phyloP scores from a whole-genome alignment of 2,329 filamentous ascomycete species.

The Ophiocordyceps camponoti-rufipedis region DNA sequence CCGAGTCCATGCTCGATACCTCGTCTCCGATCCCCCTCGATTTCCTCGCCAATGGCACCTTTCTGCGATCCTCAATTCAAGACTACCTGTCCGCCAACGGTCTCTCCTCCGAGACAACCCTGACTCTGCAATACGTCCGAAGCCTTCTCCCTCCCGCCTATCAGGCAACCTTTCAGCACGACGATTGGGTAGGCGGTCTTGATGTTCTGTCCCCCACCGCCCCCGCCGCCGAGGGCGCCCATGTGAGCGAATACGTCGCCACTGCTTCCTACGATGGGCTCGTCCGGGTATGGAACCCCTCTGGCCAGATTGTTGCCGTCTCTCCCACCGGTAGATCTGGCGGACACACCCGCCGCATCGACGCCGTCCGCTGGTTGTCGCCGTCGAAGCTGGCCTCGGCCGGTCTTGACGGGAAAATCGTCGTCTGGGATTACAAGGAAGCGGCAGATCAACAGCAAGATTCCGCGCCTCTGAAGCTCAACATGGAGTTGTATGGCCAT shows the following conservation, averaged over 20 bases:
- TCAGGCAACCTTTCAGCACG: slow-evolving; percentile 85
- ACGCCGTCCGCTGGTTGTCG: slow-evolving; percentile 69
- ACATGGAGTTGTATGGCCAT: slow-evolving; percentile 73
- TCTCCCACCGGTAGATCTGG: slow-evolving; percentile 48
- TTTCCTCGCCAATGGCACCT: slow-evolving; percentile 88
- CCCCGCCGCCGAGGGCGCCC: slow-evolving; percentile 22
- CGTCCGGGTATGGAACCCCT: slow-evolving; percentile 75
- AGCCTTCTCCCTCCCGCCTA: slow-evolving; percentile 79
- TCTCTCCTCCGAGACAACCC: slow-evolving; percentile 70
- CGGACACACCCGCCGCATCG: slow-evolving; percentile 61
- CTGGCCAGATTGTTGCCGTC: slow-evolving; percentile 66
- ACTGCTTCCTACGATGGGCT: slow-evolving; percentile 89
- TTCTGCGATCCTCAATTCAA: slow-evolving; percentile 74
- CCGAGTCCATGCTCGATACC: slow-evolving; percentile 51
- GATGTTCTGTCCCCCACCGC: slow-evolving; percentile 61
- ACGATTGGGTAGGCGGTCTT: slow-evolving; percentile 87
- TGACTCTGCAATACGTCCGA: slow-evolving; percentile 84
- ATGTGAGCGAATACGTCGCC: slow-evolving; percentile 41
- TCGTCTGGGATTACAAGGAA: slow-evolving; percentile 79
- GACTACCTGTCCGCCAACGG: slow-evolving; percentile 77
- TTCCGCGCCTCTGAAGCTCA: slow-evolving; percentile 46
- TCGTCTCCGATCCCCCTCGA: slow-evolving; percentile 61
- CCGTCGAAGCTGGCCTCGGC: slow-evolving; percentile 64
- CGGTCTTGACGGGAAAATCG: slow-evolving; percentile 67
- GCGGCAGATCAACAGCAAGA: slow-evolving; percentile 30